phyloP scores from a whole-genome alignment of 768 basidiomycete genomes.

The Psilocybe cubensis region DNA sequence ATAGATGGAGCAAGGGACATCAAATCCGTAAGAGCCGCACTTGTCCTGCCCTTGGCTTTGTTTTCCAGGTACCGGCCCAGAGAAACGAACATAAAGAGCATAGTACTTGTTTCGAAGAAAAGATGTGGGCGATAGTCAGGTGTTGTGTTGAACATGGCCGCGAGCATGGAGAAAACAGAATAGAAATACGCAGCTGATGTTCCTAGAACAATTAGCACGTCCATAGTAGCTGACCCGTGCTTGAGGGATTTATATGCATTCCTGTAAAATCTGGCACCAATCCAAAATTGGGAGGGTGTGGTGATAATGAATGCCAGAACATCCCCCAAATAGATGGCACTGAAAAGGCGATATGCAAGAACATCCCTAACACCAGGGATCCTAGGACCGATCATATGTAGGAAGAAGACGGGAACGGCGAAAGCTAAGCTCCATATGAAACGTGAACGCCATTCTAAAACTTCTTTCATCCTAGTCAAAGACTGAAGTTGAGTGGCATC shows the following conservation, averaged over 20 bases:
- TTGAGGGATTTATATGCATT: conserved; percentile 91
- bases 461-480: conserved; percentile 87
- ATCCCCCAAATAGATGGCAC: conserved; percentile 83
- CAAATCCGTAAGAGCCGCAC: conserved; percentile 93
- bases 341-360: conserved; percentile 52
- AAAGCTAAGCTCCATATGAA: conserved; percentile 77
- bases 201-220: conserved; percentile 94
- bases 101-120: conserved; percentile 99
- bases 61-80: conserved; percentile 96
- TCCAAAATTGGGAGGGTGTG: conserved; percentile 92
- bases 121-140: conserved; percentile 79
- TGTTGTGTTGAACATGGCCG: conserved; percentile 64
- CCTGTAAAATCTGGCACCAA: conserved; percentile 85
- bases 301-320: conserved; percentile 76
- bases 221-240: conserved; percentile 94
- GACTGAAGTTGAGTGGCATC: conserved; percentile 86
- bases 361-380: conserved; percentile 63
- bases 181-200: conserved; percentile 95
- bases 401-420: conserved; percentile 92
- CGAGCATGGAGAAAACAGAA: conserved; percentile 73
- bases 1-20: conserved; percentile 95
- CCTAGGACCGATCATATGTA: conserved; percentile 82
- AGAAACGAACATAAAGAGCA: conserved; percentile 97
- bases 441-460: conserved; percentile 84
- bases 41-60: conserved; percentile 95